These are phyloP conservation scores for Cicer bijugum DNA, from an alignment of 306 rosid species.

Conservation along the genomic window DNA sequence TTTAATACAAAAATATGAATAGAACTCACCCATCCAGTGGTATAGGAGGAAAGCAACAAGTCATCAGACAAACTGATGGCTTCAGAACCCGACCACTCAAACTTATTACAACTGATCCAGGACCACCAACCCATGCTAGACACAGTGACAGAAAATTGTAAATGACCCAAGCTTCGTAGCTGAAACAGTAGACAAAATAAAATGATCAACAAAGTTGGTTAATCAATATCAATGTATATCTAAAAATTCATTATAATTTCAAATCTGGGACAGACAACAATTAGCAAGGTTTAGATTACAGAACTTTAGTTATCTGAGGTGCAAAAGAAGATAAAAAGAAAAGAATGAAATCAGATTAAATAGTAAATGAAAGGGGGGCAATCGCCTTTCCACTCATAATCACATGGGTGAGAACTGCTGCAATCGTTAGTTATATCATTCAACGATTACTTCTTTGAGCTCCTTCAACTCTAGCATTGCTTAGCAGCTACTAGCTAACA, in stretches of 20 bases:
- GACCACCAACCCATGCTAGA: slow-evolving; percentile 99
- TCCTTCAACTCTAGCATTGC: slow-evolving; percentile 18
- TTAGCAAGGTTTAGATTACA: slow-evolving; percentile 2
- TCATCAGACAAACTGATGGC: slow-evolving; percentile 86
- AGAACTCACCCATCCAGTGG: slow-evolving; percentile 92
- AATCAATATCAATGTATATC: slow-evolving; percentile 2
- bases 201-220: slow-evolving; percentile 14
- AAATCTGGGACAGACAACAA: slow-evolving; percentile 40
- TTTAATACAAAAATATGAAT: slow-evolving; percentile 34
- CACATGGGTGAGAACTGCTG: slow-evolving; percentile 13
- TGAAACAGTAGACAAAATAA: slow-evolving; percentile 50
- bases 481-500: slow-evolving; percentile 17
- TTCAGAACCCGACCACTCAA: slow-evolving; percentile 84
- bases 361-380: not conserved
- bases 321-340: slow-evolving; percentile 11
- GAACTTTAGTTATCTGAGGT: not conserved
- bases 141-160: slow-evolving; percentile 89
- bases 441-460: not conserved
- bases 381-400: slow-evolving; percentile 28
- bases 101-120: slow-evolving; percentile 95
- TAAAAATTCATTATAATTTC: slow-evolving; percentile 25
- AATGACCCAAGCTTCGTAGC: slow-evolving; percentile 99
- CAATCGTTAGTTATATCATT: not conserved
- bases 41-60: slow-evolving; percentile 89
- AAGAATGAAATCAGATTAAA: slow-evolving; percentile 19